Evolutionary conservation across 768 basidiomycete species (phyloP).

Genomic region (Pleurotus eryngii): DNA sequence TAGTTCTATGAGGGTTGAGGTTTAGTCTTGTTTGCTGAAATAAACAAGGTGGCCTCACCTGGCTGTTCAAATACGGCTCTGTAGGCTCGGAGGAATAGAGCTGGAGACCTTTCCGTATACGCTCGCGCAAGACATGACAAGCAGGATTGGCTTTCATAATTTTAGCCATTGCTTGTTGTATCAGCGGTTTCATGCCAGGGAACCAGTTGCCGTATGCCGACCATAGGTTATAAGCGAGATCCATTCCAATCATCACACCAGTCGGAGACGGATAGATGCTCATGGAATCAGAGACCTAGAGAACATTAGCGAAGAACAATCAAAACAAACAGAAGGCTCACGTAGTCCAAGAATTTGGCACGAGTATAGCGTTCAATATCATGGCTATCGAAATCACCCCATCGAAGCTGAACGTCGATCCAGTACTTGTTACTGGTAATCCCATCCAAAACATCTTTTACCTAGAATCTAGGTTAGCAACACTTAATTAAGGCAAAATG

Average conservation of each 20-base stretch:
- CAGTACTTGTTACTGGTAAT: slow-evolving; percentile 98
- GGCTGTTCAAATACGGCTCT: slow-evolving; percentile 98
- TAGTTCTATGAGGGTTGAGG: slow-evolving; percentile 53
- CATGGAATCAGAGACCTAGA: slow-evolving; percentile 90
- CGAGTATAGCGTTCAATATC: slow-evolving; percentile 99
- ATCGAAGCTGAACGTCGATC: slow-evolving; percentile 93
- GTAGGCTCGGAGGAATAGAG: slow-evolving; percentile 99
- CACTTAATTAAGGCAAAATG: neutral
- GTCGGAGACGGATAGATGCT: slow-evolving; percentile 99
- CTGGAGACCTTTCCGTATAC: slow-evolving; percentile 97
- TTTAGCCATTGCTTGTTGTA: slow-evolving; percentile 99
- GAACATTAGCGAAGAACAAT: slow-evolving; percentile 4
- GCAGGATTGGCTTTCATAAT: slow-evolving; percentile 99
- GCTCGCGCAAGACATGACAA: slow-evolving; percentile 94
- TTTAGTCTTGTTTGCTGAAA: no score
- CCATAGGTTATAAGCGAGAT: slow-evolving; percentile 97
- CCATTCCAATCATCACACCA: slow-evolving; percentile 98
- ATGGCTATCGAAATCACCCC: slow-evolving; percentile 99
- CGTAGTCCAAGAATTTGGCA: slow-evolving; percentile 98
- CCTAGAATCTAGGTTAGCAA: slow-evolving; percentile 35
- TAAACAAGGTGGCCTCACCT: slow-evolving; percentile 34
- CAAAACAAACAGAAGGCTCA: slow-evolving; percentile 28
- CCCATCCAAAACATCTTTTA: slow-evolving; percentile 95
- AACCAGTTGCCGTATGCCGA: slow-evolving; percentile 99
- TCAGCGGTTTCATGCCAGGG: slow-evolving; percentile 96